Base-by-base conservation (phyloP, 495 filamentous ascomycete genomes). In the Annulohypoxylon bovei region DNA sequence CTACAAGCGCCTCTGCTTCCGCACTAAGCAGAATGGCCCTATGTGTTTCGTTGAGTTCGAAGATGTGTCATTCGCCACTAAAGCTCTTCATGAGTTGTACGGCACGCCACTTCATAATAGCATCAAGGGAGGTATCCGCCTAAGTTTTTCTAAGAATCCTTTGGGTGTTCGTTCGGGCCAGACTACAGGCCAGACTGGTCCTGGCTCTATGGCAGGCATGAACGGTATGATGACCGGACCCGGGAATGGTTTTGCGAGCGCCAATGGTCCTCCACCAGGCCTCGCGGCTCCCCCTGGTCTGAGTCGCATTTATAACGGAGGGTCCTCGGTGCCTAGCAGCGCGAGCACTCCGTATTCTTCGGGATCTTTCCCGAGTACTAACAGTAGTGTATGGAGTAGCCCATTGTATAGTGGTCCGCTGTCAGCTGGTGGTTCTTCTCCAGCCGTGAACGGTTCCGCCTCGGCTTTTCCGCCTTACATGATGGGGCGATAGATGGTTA, bases 1-100 rank as follows among this genome's bases (percentile, higher is more conserved):
- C 14, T 99, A 98, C 79, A 99, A 97, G 82, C 86, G 95, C 37
- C 89, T 99, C 4, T 98, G 94, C 74, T 97, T 97, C 82, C 88
- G 96, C n/a, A 97, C 95, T 55, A 99, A 99, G 80, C 92, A 94
- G 69, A 97, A 98, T 74, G 96, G 96, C 0, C 95, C 96, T 11
- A 98, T 98, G 96, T 98, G 95, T 75, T 98, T 98, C 74, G 95
- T 99, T 40, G 96, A 99, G 78, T 99, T 98, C 76, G 95, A 98
- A 72, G 94, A 99, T 76, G 88, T 97, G 42, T 90, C 91, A 22
- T 95, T 93, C 75, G 95, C 95, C 6, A 98, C 95, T 61, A 97
- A 96, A 76, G 91, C 95, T 0, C 84, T 98, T 7, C 92, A 95
- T 71, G 93, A 98, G 62, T 84, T 98, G 16, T 98, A 98, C 70